Conservation (phyloP, 192 early-diverging fungal genomes). For the Linnemannia elongata region DNA sequence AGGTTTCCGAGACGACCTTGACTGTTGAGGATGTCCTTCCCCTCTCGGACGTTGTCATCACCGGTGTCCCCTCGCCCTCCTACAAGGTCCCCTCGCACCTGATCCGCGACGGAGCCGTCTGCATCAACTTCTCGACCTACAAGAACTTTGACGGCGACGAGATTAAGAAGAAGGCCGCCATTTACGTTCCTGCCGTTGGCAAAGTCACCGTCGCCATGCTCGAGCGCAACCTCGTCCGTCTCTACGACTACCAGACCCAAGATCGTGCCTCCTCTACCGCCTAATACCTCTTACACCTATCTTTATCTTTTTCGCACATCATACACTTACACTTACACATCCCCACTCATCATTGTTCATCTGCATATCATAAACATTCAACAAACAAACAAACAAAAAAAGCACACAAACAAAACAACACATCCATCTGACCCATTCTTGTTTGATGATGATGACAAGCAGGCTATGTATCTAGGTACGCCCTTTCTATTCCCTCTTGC, state of each 20-base stretch:
- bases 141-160: constrained; percentile 94
- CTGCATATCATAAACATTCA: not conserved
- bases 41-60: constrained; percentile 97
- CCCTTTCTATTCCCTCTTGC: not conserved
- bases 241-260: constrained; percentile 78
- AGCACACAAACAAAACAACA: no score
- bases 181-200: constrained; percentile 96
- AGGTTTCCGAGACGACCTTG: constrained; percentile 79
- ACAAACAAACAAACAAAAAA: not conserved
- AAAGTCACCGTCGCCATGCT: constrained; percentile 99
- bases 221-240: constrained; percentile 92
- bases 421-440: not conserved
- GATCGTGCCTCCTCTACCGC: constrained; percentile 22
- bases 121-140: constrained; percentile 97
- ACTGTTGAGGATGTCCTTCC: constrained; percentile 86
- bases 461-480: not conserved
- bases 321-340: not conserved
- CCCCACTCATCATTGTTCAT: not conserved
- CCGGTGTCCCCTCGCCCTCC: constrained; percentile 90
- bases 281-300: not conserved
- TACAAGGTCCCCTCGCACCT: constrained; percentile 91
- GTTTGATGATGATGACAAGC: not conserved
- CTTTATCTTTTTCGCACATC: not conserved
- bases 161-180: constrained; percentile 92
- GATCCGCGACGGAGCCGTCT: constrained; percentile 97